Conservation (phyloP, 495 filamentous ascomycete genomes). For the Talaromyces stipitatus region DNA sequence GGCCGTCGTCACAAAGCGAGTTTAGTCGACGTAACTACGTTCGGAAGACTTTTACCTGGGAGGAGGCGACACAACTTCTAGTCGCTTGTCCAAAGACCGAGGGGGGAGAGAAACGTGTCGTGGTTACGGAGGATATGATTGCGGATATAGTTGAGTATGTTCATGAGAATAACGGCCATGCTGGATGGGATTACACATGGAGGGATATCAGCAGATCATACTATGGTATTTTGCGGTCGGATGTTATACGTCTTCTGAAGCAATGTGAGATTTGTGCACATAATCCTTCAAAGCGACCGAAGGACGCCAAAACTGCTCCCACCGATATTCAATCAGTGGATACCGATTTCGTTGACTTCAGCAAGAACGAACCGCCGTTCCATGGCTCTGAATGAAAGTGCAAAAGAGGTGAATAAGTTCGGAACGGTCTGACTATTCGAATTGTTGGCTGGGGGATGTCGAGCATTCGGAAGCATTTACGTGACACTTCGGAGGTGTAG, state of each 20-base stretch:
- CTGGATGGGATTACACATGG: constrained; percentile 12
- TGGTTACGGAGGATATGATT: constrained; percentile 8
- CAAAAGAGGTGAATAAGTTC: no score
- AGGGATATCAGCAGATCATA: constrained; percentile 9
- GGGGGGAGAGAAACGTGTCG: neutral
- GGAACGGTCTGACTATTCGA: no score
- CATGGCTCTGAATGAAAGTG: neutral
- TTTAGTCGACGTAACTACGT: constrained; percentile 10
- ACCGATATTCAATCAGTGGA: neutral
- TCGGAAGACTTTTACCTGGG: constrained; percentile 7
- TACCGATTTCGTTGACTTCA: neutral
- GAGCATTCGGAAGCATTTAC: no score
- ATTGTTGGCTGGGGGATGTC: no score
- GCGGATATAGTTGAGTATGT: constrained; percentile 6
- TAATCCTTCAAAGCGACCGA: constrained; percentile 10
- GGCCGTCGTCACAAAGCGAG: constrained; percentile 4
- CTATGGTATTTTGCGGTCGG: constrained; percentile 12
- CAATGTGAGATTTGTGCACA: constrained; percentile 8
- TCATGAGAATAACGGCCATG: constrained; percentile 10
- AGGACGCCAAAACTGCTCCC: neutral
- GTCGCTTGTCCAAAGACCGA: constrained; percentile 2
- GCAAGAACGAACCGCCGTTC: neutral
- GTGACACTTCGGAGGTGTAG: no score
- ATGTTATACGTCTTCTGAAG: constrained; percentile 11
- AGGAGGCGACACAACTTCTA: constrained; percentile 1